These are phyloP conservation scores for Mycena floridula DNA, from an alignment of 768 basidiomycete species.

Conservation along the genomic window DNA sequence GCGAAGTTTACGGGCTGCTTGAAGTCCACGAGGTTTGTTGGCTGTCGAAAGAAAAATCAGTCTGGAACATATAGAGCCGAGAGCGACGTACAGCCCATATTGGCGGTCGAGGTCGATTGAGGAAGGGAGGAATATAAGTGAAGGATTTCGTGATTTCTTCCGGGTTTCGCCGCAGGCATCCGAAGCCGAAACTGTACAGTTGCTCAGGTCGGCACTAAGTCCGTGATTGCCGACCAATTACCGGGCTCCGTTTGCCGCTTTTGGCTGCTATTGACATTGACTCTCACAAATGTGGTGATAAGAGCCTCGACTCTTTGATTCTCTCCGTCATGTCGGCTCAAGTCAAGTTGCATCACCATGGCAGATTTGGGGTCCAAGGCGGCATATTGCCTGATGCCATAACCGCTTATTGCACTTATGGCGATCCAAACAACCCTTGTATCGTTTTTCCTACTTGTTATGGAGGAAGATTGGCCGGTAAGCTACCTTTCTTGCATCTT, in stretches of 20 bases:
- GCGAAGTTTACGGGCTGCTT: slow-evolving; percentile 98
- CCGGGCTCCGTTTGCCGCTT: no score
- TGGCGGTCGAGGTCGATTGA: slow-evolving; percentile 50
- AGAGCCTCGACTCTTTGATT: no score
- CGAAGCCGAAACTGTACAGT: no score
- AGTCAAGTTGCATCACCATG: slow-evolving; percentile 46
- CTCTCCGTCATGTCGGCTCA: no score
- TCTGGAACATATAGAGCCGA: not conserved
- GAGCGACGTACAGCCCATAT: slow-evolving; percentile 77
- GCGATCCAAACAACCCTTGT: slow-evolving; percentile 44
- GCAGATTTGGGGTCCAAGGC: slow-evolving; percentile 44
- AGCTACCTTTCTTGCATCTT: slow-evolving; percentile 10
- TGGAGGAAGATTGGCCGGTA: slow-evolving; percentile 46
- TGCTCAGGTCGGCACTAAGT: no score
- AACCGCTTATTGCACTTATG: slow-evolving; percentile 53
- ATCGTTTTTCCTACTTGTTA: slow-evolving; percentile 55
- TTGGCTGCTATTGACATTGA: no score
- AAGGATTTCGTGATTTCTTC: not conserved
- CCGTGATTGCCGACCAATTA: no score
- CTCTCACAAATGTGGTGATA: no score
- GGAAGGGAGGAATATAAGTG: not conserved
- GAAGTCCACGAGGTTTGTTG: slow-evolving; percentile 98
- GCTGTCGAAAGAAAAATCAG: slow-evolving; percentile 37
- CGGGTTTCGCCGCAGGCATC: not conserved
- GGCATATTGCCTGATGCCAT: slow-evolving; percentile 50